Percentiles rank a stretch among this genome's conserved stretches.
phyloP scores from a whole-genome alignment of 306 rosid genomes.

The Begonia loranthoides region DNA sequence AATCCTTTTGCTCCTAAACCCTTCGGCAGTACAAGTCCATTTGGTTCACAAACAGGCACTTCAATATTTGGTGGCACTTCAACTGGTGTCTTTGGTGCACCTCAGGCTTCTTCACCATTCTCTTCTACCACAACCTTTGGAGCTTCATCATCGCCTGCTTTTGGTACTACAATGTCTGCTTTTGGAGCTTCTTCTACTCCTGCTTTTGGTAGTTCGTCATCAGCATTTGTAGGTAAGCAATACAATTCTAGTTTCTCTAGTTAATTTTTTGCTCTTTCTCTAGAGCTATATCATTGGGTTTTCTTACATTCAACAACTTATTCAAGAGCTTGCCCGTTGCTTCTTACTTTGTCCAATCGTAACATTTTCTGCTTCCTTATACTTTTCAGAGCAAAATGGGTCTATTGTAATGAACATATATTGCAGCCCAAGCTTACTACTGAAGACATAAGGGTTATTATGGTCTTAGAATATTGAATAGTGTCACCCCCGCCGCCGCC shows the following conservation, averaged over 20 bases:
- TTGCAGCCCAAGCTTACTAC: no score
- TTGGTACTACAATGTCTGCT: slow-evolving; percentile 52
- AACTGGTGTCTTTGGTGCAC: slow-evolving; percentile 73
- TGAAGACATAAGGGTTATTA: no score
- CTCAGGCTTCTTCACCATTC: slow-evolving; percentile 70
- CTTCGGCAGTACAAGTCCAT: slow-evolving; percentile 59
- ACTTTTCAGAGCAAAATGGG: not conserved
- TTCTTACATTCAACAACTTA: no score
- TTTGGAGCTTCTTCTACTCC: slow-evolving; percentile 68
- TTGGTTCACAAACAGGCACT: slow-evolving; percentile 57
- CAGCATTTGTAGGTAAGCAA: slow-evolving; percentile 42
- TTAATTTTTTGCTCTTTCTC: not conserved
- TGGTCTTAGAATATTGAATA: no score
- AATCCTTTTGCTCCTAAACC: slow-evolving; percentile 82
- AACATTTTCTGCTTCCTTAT: not conserved
- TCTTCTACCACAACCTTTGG: slow-evolving; percentile 42
- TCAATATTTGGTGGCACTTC: slow-evolving; percentile 78
- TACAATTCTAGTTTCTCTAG: not conserved
- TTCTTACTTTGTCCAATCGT: not conserved
- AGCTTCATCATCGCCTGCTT: slow-evolving; percentile 62
- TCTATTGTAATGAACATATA: not conserved
- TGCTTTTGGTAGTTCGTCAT: slow-evolving; percentile 46
- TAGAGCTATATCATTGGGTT: not conserved
- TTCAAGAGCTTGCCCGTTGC: no score
- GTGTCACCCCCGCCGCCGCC: no score